Base-by-base conservation (phyloP, 73 alveolate species). In the Paramecium biaurelia region DNA sequence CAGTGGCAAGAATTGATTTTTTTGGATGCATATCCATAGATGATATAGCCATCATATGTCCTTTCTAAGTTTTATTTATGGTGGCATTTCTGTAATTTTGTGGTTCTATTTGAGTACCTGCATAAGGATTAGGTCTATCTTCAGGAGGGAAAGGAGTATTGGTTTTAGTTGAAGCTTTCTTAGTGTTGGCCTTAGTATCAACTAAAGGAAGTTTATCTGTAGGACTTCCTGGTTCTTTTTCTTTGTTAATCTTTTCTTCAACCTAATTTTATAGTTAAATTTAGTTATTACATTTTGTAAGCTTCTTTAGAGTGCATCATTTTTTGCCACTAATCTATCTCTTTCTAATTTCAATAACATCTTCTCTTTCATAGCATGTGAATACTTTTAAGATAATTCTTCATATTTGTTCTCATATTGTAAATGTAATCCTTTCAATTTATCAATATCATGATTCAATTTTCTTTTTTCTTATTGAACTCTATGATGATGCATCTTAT, bases 401-500 rank as follows among this genome's bases (percentile, higher is more conserved):
- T 97, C 97, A 92, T 97, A 97, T 21, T 97, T 97, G n/a, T 92
- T 96, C 94, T 99, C 99, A 89, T 98, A 98, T 90, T 95, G 95
- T 92, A 97, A 98, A 92, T 98, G 98, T 70, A 96, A 95, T 85
- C 97, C 98, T 95, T 98, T 99, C 85, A 97, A 93, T 74, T 98
- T 93, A 41, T 95, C 98, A 89, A 98, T 97, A 70, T 98, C 99
- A 68, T 93, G 92, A 57, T 96, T 94, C 26, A 97, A 96, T 92
- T 94, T 95, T 70, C 95, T 95, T 84, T 98, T 98, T 92, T 97
- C 99, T 93, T 96, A 95, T 85, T 98, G 97, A 23, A 97, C 99
- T 72, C 99, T 95, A 76, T 99, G 93, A 89, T 99, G 99, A 70
- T 98, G 98, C 94, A 99, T 99, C 86, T 98, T 98, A 90, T 99